Conservation (phyloP, 345 rosid genomes). For the Bruguiera parviflora region DNA sequence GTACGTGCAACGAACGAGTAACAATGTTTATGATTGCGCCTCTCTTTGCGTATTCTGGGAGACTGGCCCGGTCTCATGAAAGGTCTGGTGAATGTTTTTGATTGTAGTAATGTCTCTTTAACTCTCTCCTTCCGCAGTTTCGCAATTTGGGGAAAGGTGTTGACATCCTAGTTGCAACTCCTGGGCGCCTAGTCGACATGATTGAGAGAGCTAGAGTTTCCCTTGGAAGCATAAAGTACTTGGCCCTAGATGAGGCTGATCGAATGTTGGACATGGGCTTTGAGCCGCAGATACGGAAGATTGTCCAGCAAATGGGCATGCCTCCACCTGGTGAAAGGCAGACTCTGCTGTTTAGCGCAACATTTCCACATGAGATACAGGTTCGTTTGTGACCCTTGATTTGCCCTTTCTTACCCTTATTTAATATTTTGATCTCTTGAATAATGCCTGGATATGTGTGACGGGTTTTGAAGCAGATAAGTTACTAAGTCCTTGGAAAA, state of each 20-base stretch:
- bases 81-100: background rate
- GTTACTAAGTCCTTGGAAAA: too few relatives aligned
- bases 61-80: too few relatives aligned
- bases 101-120: background rate
- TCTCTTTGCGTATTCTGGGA: too few relatives aligned
- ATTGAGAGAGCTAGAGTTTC: slow-evolving; percentile 47
- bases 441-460: too few relatives aligned
- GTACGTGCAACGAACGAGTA: too few relatives aligned
- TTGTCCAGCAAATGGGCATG: slow-evolving; percentile 51
- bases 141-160: slow-evolving; percentile 47
- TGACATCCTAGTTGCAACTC: slow-evolving; percentile 56
- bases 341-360: slow-evolving; percentile 58
- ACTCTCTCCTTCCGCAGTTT: slow-evolving; percentile 25
- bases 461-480: too few relatives aligned
- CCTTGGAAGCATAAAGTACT: slow-evolving; percentile 33
- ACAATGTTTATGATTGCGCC: too few relatives aligned
- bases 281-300: slow-evolving; percentile 55
- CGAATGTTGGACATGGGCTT: slow-evolving; percentile 65
- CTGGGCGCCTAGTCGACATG: slow-evolving; percentile 54
- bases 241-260: slow-evolving; percentile 61
- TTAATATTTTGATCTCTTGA: too few relatives aligned
- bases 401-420: background rate
- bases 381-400: slow-evolving; percentile 14
- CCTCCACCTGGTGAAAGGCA: slow-evolving; percentile 50
- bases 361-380: slow-evolving; percentile 55